Evolutionary conservation across 441 rosid species (phyloP).

Genomic region (Erodium moschatum): DNA sequence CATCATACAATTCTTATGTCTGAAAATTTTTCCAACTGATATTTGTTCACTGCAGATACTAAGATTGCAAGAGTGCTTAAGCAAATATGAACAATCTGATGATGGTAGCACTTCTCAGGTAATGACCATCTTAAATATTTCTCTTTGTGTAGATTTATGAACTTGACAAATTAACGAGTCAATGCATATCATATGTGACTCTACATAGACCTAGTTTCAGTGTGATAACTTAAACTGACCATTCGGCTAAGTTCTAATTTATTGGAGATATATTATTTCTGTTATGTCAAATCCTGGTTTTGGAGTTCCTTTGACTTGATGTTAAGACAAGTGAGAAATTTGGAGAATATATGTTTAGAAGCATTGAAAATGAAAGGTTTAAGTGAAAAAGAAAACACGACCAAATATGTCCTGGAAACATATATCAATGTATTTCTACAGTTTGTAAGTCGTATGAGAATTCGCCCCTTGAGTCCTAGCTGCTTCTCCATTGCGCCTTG

Average conservation of each 20-base stretch:
- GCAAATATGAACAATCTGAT: constrained; percentile 77
- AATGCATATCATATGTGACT: background rate
- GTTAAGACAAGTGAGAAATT: background rate
- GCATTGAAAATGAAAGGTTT: background rate
- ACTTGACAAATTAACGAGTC: background rate
- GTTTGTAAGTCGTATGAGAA: background rate
- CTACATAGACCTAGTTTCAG: background rate
- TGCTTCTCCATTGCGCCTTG: background rate
- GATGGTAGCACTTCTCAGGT: constrained; percentile 92
- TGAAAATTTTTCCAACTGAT: background rate
- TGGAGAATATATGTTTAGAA: constrained; percentile 5
- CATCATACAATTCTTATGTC: background rate
- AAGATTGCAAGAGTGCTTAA: constrained; percentile 76
- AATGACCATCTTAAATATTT: constrained; percentile 17
- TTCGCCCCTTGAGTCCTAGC: background rate
- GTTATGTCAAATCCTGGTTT: background rate
- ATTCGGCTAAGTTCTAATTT: background rate
- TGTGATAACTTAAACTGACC: background rate
- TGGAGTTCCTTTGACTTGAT: background rate
- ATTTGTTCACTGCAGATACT: constrained; percentile 48
- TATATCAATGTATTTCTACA: background rate
- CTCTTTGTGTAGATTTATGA: background rate
- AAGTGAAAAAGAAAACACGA: background rate
- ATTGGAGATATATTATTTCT: background rate
- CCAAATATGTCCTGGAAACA: background rate